These are phyloP conservation scores for Penicillium freii DNA, from an alignment of 2,329 filamentous ascomycete species.

Conservation along the genomic window DNA sequence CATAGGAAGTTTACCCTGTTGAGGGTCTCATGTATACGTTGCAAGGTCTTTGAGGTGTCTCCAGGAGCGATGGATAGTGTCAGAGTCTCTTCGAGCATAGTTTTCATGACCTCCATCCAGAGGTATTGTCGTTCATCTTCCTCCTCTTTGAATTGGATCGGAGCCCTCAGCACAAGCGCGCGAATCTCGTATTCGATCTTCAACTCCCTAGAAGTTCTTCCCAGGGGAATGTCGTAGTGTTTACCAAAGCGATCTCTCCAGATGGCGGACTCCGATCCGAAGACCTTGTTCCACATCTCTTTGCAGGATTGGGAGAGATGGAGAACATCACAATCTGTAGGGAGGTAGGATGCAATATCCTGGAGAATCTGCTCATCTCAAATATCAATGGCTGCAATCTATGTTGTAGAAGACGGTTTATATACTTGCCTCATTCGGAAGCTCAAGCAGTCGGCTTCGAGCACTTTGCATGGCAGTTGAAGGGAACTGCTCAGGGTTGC, in stretches of 20 bases:
- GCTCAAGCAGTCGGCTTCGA: slow-evolving; percentile 8
- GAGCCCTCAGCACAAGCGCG: slow-evolving; percentile 32
- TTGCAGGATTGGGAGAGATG: slow-evolving; percentile 31
- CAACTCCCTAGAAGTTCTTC: slow-evolving; percentile 25
- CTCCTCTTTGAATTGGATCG: slow-evolving; percentile 28
- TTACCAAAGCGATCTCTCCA: slow-evolving; percentile 37
- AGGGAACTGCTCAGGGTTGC: neutral
- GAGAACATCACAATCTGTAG: slow-evolving; percentile 32
- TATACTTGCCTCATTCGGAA: slow-evolving; percentile 20
- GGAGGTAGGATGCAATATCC: slow-evolving; percentile 29
- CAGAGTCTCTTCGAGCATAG: slow-evolving; percentile 30
- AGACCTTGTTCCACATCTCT: slow-evolving; percentile 24
- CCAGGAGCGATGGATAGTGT: neutral
- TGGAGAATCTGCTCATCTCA: slow-evolving; percentile 31
- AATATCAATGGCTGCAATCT: neutral
- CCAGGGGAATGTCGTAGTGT: slow-evolving; percentile 32
- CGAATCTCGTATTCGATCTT: slow-evolving; percentile 37
- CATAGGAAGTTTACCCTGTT: slow-evolving; percentile 23
- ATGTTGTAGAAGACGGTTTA: neutral
- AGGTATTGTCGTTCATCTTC: slow-evolving; percentile 27
- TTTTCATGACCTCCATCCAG: slow-evolving; percentile 33
- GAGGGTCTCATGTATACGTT: slow-evolving; percentile 22
- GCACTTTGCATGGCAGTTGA: neutral
- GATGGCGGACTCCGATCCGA: slow-evolving; percentile 30
- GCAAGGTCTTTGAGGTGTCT: slow-evolving; percentile 23